Conservation (phyloP, 1,284 basidiomycete species). For the Exobasidium cylindrosporum region DNA sequence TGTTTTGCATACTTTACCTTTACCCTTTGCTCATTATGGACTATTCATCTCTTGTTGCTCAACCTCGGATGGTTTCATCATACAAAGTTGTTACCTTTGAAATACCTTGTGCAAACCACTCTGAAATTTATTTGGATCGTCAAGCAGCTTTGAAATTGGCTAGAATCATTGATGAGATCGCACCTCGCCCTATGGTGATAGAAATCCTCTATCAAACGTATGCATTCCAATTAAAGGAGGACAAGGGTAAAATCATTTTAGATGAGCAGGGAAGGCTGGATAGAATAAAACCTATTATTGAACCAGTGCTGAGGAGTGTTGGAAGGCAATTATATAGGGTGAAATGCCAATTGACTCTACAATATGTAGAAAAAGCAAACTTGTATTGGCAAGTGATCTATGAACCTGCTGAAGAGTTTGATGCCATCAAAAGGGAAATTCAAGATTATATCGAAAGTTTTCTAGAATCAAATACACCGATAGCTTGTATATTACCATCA, state of each 20-base stretch:
- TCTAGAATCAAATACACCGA: neutral
- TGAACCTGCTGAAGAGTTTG: neutral
- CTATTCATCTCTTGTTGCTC: neutral
- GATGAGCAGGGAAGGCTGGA: neutral
- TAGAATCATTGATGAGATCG: neutral
- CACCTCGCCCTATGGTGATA: neutral
- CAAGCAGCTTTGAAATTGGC: neutral
- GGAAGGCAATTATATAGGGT: neutral
- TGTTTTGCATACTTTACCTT: no score
- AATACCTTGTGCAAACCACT: neutral
- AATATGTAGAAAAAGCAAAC: neutral
- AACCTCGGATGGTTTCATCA: neutral
- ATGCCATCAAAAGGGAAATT: neutral
- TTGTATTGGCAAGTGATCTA: neutral
- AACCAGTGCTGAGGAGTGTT: neutral
- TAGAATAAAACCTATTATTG: neutral
- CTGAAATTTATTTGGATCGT: neutral
- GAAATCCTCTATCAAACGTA: neutral
- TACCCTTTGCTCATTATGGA: no score
- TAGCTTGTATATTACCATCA: no score
- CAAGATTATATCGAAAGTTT: neutral
- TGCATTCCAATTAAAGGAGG: neutral
- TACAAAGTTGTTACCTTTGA: neutral
- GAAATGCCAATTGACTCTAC: neutral
- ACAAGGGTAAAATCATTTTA: neutral